These are phyloP conservation scores for Aethionema arabicum DNA, from an alignment of 345 rosid species.

Conservation along the genomic window DNA sequence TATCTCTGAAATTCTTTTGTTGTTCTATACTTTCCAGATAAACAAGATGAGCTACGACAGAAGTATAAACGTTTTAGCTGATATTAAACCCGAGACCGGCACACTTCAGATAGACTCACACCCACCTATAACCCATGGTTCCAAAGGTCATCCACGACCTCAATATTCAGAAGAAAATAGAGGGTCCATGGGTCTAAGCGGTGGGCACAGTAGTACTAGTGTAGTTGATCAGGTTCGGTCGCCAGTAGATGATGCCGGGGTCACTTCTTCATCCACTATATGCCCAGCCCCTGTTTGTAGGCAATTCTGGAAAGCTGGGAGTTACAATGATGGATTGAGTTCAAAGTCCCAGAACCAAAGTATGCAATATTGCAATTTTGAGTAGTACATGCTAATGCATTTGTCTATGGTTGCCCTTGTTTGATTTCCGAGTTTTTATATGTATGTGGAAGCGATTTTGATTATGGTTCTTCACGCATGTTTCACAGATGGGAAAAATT, in stretches of 20 bases:
- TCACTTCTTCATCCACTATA: slow-evolving; percentile 53
- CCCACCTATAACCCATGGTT: slow-evolving; percentile 27
- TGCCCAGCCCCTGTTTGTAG: slow-evolving; percentile 76
- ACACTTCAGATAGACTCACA: slow-evolving; percentile 24
- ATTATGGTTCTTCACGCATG: slow-evolving; percentile 11
- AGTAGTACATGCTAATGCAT: not conserved
- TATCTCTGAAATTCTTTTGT: slow-evolving; percentile 20
- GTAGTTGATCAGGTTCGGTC: slow-evolving; percentile 70
- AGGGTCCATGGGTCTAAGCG: slow-evolving; percentile 48
- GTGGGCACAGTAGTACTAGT: slow-evolving; percentile 57
- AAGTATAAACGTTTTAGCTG: slow-evolving; percentile 37
- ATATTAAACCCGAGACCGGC: slow-evolving; percentile 51
- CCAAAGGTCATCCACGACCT: slow-evolving; percentile 30
- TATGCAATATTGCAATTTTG: slow-evolving; percentile 35
- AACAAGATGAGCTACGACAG: slow-evolving; percentile 40
- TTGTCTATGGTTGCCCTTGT: not conserved
- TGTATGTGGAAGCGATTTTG: slow-evolving; percentile 3
- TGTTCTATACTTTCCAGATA: slow-evolving; percentile 1
- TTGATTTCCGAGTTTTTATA: slow-evolving; percentile 9
- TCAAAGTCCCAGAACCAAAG: slow-evolving; percentile 59
- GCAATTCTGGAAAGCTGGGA: slow-evolving; percentile 97
- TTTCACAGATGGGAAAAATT: slow-evolving; percentile 61
- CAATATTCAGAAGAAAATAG: slow-evolving; percentile 59
- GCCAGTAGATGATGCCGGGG: slow-evolving; percentile 63
- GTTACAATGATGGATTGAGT: slow-evolving; percentile 47